Evolutionary conservation across 768 basidiomycete genomes (phyloP).

Genomic region (Tulasnella sp.): DNA sequence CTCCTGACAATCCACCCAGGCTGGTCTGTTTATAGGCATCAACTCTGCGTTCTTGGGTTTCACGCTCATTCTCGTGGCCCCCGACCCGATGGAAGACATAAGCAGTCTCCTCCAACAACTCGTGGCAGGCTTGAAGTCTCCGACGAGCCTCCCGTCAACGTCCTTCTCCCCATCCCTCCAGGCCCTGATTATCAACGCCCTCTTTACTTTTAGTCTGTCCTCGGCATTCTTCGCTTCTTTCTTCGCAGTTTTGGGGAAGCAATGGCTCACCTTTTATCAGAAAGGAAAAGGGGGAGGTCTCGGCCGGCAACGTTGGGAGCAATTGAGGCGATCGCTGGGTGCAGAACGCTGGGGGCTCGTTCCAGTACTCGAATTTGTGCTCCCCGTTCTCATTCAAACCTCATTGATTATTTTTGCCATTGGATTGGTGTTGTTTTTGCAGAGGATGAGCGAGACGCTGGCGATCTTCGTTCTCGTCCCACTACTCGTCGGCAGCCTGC

Average conservation of each 20-base stretch:
- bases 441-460: neutral
- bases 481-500: neutral
- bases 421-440: neutral
- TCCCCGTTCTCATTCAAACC: neutral
- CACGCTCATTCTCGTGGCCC: neutral
- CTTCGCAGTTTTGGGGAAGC: neutral
- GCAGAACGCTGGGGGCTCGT: neutral
- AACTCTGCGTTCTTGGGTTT: neutral
- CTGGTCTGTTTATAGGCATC: conserved; percentile 2
- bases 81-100: neutral
- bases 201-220: neutral
- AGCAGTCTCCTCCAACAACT: neutral
- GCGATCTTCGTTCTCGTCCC: neutral
- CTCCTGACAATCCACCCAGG: neutral
- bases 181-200: neutral
- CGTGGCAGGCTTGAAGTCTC: neutral
- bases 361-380: neutral
- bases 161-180: neutral
- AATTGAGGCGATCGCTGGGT: neutral
- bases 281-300: neutral
- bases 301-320: neutral
- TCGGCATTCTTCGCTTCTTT: neutral
- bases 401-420: neutral
- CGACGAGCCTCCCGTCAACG: neutral
- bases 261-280: neutral